These are phyloP conservation scores for Globisporangium parvum DNA, from an alignment of 352 stramenopile species.

Conservation along the genomic window DNA sequence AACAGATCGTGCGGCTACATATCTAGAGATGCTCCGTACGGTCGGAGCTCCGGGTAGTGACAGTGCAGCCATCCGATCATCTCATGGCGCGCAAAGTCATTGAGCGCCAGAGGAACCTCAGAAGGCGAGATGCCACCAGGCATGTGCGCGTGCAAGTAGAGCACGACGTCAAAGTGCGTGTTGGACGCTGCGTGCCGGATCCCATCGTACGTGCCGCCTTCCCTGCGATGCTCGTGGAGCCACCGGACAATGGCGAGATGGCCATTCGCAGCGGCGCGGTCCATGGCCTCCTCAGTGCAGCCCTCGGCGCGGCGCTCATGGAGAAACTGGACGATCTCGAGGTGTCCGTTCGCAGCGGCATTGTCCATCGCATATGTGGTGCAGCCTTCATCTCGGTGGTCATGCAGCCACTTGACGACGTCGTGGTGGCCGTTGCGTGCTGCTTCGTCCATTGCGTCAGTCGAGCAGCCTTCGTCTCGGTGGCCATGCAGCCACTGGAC, in stretches of 20 bases:
- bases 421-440: background rate
- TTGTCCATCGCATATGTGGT: constrained; percentile 22
- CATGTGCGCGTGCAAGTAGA: too few species aligned
- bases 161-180: too few species aligned
- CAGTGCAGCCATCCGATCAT: too few species aligned
- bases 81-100: too few species aligned
- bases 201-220: too few species aligned
- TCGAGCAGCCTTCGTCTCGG: background rate
- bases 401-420: constrained; percentile 10
- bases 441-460: background rate
- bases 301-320: background rate
- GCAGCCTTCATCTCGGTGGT: constrained; percentile 14
- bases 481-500: background rate
- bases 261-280: background rate
- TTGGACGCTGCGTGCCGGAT: too few species aligned
- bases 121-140: too few species aligned
- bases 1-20: too few species aligned
- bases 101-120: too few species aligned
- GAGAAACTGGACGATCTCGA: background rate
- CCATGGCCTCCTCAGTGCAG: background rate
- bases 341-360: background rate
- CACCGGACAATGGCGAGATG: background rate
- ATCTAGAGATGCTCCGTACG: too few species aligned
- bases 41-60: too few species aligned
- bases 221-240: too few species aligned